Base-by-base conservation (phyloP, 176 grass and related monocot species). In the Paspalum notatum region DNA sequence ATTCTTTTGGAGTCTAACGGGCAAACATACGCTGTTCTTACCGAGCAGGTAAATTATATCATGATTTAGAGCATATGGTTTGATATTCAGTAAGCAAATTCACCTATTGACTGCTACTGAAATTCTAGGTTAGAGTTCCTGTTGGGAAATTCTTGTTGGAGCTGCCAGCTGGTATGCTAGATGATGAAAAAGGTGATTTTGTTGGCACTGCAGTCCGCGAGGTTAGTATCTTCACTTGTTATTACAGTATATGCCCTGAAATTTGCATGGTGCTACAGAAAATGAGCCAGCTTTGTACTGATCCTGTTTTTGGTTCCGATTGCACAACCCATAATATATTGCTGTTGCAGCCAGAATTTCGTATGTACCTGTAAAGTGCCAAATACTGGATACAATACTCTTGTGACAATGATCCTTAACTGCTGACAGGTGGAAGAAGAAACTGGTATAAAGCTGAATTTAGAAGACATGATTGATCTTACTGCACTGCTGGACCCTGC, bases 151-250 rank as follows among this genome's bases (percentile, higher is more conserved):
- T 95, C 64, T 48, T 98, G 17, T 54, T 98, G 77, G 95, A 95
- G 70, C 61, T 98, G 32, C 95, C 95, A 74, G 95, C 95, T 79
- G 95, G 95, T 21, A 98, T 98, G 95, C 20, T 95, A 82, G 92
- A 98, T 84, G 92, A 95, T 84, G 95, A 91, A 63, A 87, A 86
- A 24, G 92, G 92, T 1, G 92, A 95, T 88, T 86, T 98, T 89
- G 84, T 91, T 73, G 95, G 92, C 50, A 95, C 96, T 0, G 96
- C 92, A 77, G 84, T 98, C n/a, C 90, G 96, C 69, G 96, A 98
- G 92, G 95, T 95, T 78, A 68, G 67, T 46, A 49, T 72, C 17
- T 38, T 22, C 48, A 20, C 3, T 50, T 42, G 10, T 20, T 18
- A 48, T 48, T 20, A 27, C 42, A 18, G 2, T 38, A 49, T 38